phyloP scores from a whole-genome alignment of 257 asterid genomes.

The Salvia splendens region DNA sequence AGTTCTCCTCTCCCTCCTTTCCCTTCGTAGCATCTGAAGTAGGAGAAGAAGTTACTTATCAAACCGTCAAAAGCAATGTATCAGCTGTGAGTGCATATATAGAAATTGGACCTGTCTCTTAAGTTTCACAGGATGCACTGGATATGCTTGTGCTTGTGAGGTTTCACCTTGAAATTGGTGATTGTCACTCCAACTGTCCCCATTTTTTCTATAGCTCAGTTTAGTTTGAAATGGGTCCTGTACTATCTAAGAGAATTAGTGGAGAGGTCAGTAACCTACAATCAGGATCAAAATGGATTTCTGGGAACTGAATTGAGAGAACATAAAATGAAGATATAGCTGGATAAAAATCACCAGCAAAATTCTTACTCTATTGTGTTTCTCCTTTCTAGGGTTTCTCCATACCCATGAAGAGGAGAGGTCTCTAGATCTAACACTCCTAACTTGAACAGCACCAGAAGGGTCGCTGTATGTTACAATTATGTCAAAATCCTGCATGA shows the following conservation, averaged over 20 bases:
- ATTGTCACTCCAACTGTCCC: constrained; percentile 35
- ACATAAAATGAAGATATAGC: constrained; percentile 26
- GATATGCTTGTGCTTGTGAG: constrained; percentile 36
- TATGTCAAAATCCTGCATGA: constrained; percentile 81
- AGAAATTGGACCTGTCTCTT: constrained; percentile 68
- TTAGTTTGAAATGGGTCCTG: constrained; percentile 40
- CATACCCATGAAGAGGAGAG: constrained; percentile 92
- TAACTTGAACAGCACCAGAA: constrained; percentile 70
- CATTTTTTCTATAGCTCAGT: constrained; percentile 33
- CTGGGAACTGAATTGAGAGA: constrained; percentile 27
- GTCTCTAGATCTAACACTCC: constrained; percentile 65
- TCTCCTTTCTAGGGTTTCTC: constrained; percentile 62
- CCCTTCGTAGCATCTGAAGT: constrained; percentile 65
- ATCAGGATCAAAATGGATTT: constrained; percentile 28
- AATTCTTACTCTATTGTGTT: constrained; percentile 43
- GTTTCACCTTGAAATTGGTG: constrained; percentile 39
- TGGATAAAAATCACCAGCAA: constrained; percentile 46
- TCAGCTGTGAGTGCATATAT: constrained; percentile 19
- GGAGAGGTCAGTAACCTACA: constrained; percentile 29
- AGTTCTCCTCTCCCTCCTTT: constrained; percentile 68
- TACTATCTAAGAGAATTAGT: constrained; percentile 47
- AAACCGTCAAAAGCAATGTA: constrained; percentile 16
- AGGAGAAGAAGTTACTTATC: constrained; percentile 27
- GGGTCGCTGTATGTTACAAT: constrained; percentile 75
- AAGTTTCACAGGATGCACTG: constrained; percentile 72